These are phyloP conservation scores for Jatropha multifida DNA, from an alignment of 441 rosid genomes.

Conservation along the genomic window DNA sequence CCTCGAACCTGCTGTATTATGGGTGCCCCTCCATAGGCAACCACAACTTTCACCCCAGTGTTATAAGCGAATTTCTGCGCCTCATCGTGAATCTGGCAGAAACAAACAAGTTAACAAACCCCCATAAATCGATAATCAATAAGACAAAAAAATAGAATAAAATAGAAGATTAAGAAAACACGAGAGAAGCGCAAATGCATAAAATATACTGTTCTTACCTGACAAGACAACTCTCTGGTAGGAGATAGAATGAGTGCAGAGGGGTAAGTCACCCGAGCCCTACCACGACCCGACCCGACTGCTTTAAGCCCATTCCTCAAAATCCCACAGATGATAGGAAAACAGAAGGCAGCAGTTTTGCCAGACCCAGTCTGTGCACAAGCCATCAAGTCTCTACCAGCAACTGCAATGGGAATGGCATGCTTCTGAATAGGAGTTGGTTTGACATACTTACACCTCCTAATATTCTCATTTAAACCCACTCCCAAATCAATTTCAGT, in stretches of 20 bases:
- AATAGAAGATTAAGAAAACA: background rate
- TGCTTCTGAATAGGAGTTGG: slow-evolving; percentile 59
- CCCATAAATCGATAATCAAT: background rate
- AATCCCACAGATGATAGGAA: slow-evolving; percentile 46
- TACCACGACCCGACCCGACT: slow-evolving; percentile 21
- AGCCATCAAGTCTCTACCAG: slow-evolving; percentile 62
- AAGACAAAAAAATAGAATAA: background rate
- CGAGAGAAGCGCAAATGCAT: background rate
- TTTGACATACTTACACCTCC: slow-evolving; percentile 45
- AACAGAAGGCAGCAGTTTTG: slow-evolving; percentile 55
- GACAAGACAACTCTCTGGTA: slow-evolving; percentile 57
- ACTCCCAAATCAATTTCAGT: slow-evolving; percentile 40
- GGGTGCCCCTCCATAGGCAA: slow-evolving; percentile 52
- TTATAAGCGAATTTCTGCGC: slow-evolving; percentile 44
- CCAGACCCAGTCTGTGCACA: slow-evolving; percentile 65
- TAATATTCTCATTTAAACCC: slow-evolving; percentile 36
- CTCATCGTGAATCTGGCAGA: slow-evolving; percentile 42
- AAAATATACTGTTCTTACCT: slow-evolving; percentile 29
- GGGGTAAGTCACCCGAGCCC: slow-evolving; percentile 33
- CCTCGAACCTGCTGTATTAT: slow-evolving; percentile 41
- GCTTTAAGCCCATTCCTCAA: slow-evolving; percentile 12
- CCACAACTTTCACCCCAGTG: slow-evolving; percentile 43
- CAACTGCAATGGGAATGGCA: slow-evolving; percentile 49
- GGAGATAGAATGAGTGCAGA: slow-evolving; percentile 51
- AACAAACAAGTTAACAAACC: background rate